Base-by-base conservation (phyloP, 2,329 filamentous ascomycete genomes). In the Chrysosporium queenslandicum region DNA sequence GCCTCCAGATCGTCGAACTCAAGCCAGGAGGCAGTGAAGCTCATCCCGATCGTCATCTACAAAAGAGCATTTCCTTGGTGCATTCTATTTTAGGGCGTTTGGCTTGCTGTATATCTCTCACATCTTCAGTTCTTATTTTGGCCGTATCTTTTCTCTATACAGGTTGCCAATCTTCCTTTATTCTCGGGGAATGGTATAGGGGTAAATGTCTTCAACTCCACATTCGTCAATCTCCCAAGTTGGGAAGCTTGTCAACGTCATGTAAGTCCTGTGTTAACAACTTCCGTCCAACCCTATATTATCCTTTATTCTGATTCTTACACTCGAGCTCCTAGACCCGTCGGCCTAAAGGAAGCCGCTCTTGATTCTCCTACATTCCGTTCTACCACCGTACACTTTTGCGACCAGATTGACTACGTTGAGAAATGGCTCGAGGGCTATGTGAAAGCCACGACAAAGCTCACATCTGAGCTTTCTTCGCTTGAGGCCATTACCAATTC, bases 321-420 rank as follows among this genome's bases (percentile, higher is more conserved):
- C 42, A 29, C 23, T 40, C 16, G 8, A 9, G 3, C 11, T 2
- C 42, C 1, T 59, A 82, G 80, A 53, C 88, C 92, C 41, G 90
- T 97, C 32, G 83, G 83, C 56, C 78, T 97, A 61, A 92, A 91
- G 72, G 92, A 98, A 78, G 92, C 92, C 47, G 86, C 89, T 18
- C 85, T 97, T 72, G 92, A 98, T 71, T 96, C 90, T 36, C 92
- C 92, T 23, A 94, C 90, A 32, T 97, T 97, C 68, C 87, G 92
- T 58, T 87, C 90, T 43, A 87, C 87, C 20, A 81, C 87, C 39
- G 73, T 85, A 43, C 88, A 96, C 71, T 95, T 95, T 65, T 79
- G 82, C 57, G 92, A 97, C 59, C 91, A 98, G 72, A 81, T 95
- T 62, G 92, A 97, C 59, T 78, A 82, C 52, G 79, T 97, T 55